Percentiles rank a stretch among this genome's conserved stretches.
Evolutionary conservation across 768 basidiomycete genomes (phyloP).

Genomic region (Cystobasidium ongulense): DNA sequence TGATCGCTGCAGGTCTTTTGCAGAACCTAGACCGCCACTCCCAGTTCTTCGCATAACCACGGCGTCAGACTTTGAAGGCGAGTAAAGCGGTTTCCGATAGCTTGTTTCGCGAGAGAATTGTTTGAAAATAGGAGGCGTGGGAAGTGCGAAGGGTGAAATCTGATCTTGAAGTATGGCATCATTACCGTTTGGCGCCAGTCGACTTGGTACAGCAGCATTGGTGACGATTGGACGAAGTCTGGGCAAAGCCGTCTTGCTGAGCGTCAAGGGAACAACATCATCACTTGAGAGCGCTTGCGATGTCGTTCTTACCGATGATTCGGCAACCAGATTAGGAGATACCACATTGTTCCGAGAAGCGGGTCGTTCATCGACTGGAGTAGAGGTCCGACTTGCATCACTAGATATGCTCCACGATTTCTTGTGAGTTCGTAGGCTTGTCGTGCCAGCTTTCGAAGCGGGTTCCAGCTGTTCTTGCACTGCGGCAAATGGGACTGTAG

Average conservation of each 20-base stretch:
- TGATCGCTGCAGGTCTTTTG: neutral
- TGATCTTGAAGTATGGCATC: neutral
- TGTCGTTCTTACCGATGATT: neutral
- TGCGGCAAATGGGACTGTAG: neutral
- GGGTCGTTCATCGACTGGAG: neutral
- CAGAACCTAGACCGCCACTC: neutral
- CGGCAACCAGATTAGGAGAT: neutral
- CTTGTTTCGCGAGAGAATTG: conserved; percentile 11
- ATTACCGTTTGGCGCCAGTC: neutral
- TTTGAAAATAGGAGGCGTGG: conserved; percentile 20
- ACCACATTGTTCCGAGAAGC: neutral
- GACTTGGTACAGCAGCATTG: neutral
- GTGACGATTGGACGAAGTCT: neutral
- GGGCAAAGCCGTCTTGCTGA: neutral
- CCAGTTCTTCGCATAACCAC: neutral
- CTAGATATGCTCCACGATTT: neutral
- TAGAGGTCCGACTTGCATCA: neutral
- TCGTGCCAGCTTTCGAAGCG: neutral
- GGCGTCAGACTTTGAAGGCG: neutral
- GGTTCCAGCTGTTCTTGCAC: neutral
- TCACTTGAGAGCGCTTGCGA: neutral
- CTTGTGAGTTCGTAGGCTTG: neutral
- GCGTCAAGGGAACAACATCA: neutral
- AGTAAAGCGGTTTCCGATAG: conserved; percentile 4
- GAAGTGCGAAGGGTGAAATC: conserved; percentile 11